A percentile compares a stretch with the other conserved stretches of the same genome.
phyloP scores from a whole-genome alignment of 2,329 filamentous ascomycete species.

The Diaporthe citri region DNA sequence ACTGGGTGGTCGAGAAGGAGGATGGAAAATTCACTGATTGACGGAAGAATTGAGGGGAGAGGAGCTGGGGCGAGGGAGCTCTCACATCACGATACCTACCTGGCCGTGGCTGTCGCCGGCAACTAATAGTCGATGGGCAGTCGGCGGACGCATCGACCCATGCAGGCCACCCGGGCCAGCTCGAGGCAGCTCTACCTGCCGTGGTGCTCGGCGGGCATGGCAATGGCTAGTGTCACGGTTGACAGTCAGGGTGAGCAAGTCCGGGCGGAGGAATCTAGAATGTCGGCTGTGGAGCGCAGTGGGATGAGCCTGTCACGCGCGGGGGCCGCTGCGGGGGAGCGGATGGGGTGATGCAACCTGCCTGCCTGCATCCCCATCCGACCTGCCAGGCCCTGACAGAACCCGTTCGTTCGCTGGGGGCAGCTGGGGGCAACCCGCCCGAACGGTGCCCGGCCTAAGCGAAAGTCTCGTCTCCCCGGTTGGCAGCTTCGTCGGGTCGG shows the following conservation, averaged over 20 bases:
- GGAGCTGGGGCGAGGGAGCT: conserved; percentile 1
- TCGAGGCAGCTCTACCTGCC: neutral
- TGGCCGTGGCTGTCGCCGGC: conserved; percentile 2
- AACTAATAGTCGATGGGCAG: conserved; percentile 20
- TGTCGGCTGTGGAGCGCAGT: conserved; percentile 36
- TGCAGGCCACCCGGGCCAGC: neutral
- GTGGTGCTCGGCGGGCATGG: neutral
- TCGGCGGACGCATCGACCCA: conserved; percentile 8
- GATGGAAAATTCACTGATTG: conserved; percentile 30
- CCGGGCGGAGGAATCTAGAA: conserved; percentile 30
- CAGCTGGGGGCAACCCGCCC: conserved; percentile 1
- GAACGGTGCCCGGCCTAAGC: conserved; percentile 13
- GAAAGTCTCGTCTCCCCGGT: neutral
- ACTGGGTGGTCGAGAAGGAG: conserved; percentile 21
- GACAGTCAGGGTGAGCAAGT: conserved; percentile 12
- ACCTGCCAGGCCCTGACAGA: conserved; percentile 2
- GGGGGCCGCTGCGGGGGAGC: conserved; percentile 34
- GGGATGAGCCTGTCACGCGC: conserved; percentile 38
- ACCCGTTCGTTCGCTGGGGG: neutral
- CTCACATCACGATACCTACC: conserved; percentile 28
- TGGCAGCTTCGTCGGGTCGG: neutral
- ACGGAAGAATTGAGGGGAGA: conserved; percentile 40
- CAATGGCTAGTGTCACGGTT: neutral
- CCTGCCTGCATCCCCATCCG: conserved; percentile 15
- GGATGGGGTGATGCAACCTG: conserved; percentile 35